Evolutionary conservation across 202 grass and related monocot species (phyloP).

Genomic region (Thinopyrum obtusiflorum): DNA sequence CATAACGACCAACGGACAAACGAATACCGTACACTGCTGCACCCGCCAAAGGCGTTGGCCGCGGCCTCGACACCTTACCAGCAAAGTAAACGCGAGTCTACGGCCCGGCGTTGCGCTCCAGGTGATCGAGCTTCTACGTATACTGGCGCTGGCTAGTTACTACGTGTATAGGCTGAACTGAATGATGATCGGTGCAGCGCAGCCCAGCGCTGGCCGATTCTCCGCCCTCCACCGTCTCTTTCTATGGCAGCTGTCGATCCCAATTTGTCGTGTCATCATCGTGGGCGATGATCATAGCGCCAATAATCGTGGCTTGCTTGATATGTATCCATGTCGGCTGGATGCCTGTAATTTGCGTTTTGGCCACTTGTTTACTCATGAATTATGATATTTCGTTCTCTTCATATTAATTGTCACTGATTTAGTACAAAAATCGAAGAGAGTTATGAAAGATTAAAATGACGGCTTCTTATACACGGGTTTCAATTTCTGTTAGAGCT

Average conservation of each 20-base stretch:
- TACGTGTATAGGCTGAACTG: background rate
- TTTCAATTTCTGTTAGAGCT: too few relatives aligned
- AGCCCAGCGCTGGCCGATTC: background rate
- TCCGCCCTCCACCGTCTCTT: background rate
- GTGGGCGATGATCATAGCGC: background rate
- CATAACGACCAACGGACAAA: slow-evolving; percentile 11
- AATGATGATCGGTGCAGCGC: background rate
- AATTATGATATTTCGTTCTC: too few relatives aligned
- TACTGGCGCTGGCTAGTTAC: background rate
- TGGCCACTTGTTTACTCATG: background rate
- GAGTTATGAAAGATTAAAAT: too few relatives aligned
- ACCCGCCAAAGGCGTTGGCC: background rate
- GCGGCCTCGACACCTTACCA: slow-evolving; percentile 1
- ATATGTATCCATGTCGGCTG: background rate
- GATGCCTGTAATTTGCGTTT: background rate
- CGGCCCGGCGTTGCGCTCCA: too few relatives aligned
- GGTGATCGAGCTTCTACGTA: too few relatives aligned
- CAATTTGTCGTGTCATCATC: background rate
- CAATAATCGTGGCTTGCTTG: background rate
- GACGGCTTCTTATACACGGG: too few relatives aligned
- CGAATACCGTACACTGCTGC: background rate
- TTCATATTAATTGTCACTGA: too few relatives aligned
- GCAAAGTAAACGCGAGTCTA: background rate
- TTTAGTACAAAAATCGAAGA: too few relatives aligned
- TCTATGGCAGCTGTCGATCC: background rate